These are phyloP conservation scores for Apiospora koreana DNA, from an alignment of 2,329 filamentous ascomycete species.

Conservation along the genomic window DNA sequence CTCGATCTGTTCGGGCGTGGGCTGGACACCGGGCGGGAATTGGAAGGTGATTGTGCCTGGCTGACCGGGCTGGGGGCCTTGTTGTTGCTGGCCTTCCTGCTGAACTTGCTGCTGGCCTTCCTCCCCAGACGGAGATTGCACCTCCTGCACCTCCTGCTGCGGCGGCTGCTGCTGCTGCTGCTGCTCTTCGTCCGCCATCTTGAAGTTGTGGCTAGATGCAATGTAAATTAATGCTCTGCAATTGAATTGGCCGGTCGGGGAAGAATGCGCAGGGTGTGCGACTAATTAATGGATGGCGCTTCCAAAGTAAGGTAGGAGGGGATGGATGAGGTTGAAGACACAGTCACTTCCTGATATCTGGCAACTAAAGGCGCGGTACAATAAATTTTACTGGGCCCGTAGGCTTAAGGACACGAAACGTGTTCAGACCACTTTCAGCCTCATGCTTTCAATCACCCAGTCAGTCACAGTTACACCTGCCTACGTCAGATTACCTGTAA, in stretches of 20 bases:
- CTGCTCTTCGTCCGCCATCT: slow-evolving; percentile 10
- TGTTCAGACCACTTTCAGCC: slow-evolving; percentile 3
- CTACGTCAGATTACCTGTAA: not conserved
- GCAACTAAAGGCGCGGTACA: not conserved
- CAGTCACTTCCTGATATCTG: not conserved
- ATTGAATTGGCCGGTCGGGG: not conserved
- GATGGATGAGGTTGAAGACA: not conserved
- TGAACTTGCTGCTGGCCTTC: not conserved
- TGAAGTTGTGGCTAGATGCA: not conserved
- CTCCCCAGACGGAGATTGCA: not conserved
- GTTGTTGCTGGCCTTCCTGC: slow-evolving; percentile 8
- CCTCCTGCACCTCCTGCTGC: not conserved
- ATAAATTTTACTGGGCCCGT: slow-evolving; percentile 3
- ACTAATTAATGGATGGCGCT: not conserved
- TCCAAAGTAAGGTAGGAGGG: not conserved
- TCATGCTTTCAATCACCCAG: not conserved
- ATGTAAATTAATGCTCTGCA: not conserved
- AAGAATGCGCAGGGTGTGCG: not conserved
- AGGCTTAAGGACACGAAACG: slow-evolving; percentile 5
- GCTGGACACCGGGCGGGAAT: slow-evolving; percentile 43
- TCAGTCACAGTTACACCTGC: not conserved
- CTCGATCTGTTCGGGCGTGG: slow-evolving; percentile 81
- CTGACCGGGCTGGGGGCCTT: slow-evolving; percentile 7
- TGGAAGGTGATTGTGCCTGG: slow-evolving; percentile 31
- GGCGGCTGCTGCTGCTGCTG: not conserved